Evolutionary conservation across 106 monocot species (phyloP), one percentile per base, ranked within the genome.

Genomic region (Allium fistulosum): DNA sequence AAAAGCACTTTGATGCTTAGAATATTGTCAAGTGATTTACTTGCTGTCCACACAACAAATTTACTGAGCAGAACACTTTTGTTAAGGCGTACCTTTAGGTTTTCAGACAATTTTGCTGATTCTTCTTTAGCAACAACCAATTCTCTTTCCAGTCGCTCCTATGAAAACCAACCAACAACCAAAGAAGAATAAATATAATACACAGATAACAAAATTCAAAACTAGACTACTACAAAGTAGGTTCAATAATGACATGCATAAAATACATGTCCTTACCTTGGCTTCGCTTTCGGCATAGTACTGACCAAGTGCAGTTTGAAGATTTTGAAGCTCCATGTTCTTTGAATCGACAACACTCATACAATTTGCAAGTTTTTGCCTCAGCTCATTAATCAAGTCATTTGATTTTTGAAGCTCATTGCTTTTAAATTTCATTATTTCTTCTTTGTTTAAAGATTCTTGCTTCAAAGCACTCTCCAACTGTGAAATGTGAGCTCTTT

Each of bases 261-360:
- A 5, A 11, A 22, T 10, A 53, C 17, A 69, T 59, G 63, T 46
- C 55, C 57, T 71, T 49, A 92, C 97, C 92, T 92, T 89, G 26
- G 92, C 92, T 82, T 97, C 97, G 79, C 78, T 86, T 79, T 97
- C 97, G 59, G 97, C 97, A 75, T 97, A 97, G 65, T 92, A 97
- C 53, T 97, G 97, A 17, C 97, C 97, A 69, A 97, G 77, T 52
- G 88, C 97, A 75, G 87, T 92, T 63, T 97, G 92, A 71, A 97
- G 89, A 89, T 92, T 97, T 18, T 82, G 70, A 69, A 97, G 62
- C 71, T 97, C 97, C 46, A 71, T 18, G 78, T 97, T 89, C 82
- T 89, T 97, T 37, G 84, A 78, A 50, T 86, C 86, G 49, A 89
- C 69, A 9, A 79, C 67, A 46, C 68, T 87, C 79, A 71, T 80